Evolutionary conservation across 768 basidiomycete species (phyloP).

Genomic region (Russula earlei): DNA sequence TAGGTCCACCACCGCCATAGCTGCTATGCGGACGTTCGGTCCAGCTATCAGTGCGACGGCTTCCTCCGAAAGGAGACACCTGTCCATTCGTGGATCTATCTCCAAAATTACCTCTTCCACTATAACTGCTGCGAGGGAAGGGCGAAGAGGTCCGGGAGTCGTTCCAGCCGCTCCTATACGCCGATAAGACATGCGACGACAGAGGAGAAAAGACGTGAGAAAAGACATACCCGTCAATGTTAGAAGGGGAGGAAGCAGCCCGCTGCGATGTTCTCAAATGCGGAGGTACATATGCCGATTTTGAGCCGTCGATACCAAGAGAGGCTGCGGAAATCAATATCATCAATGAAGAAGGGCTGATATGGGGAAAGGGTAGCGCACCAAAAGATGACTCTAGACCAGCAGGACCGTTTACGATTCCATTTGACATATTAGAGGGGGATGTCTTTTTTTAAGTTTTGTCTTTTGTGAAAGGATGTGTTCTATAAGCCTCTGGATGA

Average conservation of each 20-base stretch:
- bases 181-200: conserved; percentile 12
- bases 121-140: conserved; percentile 34
- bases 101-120: conserved; percentile 33
- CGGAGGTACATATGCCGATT: conserved; percentile 82
- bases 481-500: conserved; percentile 30
- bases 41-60: conserved; percentile 36
- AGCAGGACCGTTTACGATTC: conserved; percentile 70
- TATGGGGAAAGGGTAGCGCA: conserved; percentile 2
- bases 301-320: conserved; percentile 60
- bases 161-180: conserved; percentile 58
- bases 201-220: not conserved
- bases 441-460: conserved; percentile 17
- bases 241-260: conserved; percentile 51
- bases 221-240: conserved; percentile 43
- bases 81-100: conserved; percentile 35
- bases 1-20: conserved; percentile 28
- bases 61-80: conserved; percentile 29
- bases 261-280: conserved; percentile 81
- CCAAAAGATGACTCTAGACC: conserved; percentile 71
- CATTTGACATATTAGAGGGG: conserved; percentile 77
- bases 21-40: conserved; percentile 31
- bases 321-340: conserved; percentile 37
- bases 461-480: conserved; percentile 22
- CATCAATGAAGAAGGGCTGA: not conserved
- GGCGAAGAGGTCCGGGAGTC: conserved; percentile 63